These are phyloP conservation scores for Pluteus cervinus DNA, from an alignment of 768 basidiomycete genomes.

Conservation along the genomic window DNA sequence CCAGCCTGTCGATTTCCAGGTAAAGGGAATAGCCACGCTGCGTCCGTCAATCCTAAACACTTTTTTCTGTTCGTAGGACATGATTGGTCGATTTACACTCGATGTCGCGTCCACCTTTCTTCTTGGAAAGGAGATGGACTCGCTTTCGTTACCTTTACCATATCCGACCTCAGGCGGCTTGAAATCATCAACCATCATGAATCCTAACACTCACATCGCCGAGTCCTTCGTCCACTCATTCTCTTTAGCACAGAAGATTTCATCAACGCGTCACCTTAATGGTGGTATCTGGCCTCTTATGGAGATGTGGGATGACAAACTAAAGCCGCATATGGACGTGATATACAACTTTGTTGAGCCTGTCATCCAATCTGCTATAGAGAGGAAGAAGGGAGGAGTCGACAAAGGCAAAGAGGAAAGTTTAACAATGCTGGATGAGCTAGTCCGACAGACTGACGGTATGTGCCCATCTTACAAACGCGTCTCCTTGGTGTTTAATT, in stretches of 20 bases:
- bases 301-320: conserved; percentile 43
- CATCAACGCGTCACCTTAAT: conserved; percentile 27
- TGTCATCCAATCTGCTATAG: conserved; percentile 32
- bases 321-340: conserved; percentile 30
- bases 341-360: conserved; percentile 41
- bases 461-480: too few relatives aligned
- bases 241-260: conserved; percentile 31
- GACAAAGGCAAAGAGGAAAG: conserved; percentile 18
- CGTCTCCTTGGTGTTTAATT: not conserved
- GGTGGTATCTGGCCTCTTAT: conserved; percentile 40
- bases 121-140: too few relatives aligned
- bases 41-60: not conserved
- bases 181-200: conserved; percentile 19
- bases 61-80: conserved; percentile 24
- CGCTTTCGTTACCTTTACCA: conserved; percentile 13
- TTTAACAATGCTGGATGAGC: conserved; percentile 8
- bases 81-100: conserved; percentile 47
- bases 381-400: conserved; percentile 17
- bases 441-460: conserved; percentile 7
- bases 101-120: conserved; percentile 43
- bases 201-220: conserved; percentile 17
- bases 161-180: too few relatives aligned
- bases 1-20: conserved; percentile 58
- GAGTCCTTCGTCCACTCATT: conserved; percentile 43
- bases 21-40: too few relatives aligned